Conservation (phyloP, 164 flowering plant species). For the Nelumbo lutea region DNA sequence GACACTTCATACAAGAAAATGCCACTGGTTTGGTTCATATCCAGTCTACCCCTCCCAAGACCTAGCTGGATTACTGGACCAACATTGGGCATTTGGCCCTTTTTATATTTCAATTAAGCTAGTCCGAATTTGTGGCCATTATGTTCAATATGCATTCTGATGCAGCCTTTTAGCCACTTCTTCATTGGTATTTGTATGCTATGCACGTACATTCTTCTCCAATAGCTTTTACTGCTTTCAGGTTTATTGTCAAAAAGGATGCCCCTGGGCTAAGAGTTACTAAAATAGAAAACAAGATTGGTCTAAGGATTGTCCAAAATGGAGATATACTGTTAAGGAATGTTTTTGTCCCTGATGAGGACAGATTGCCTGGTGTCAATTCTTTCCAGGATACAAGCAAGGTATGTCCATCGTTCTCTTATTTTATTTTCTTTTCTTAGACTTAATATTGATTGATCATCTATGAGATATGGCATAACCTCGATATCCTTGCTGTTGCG, state of each 20-base stretch:
- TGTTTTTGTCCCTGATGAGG: slow-evolving; percentile 91
- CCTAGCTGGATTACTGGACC: no score
- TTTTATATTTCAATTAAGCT: no score
- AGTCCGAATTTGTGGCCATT: background rate
- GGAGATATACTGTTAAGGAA: slow-evolving; percentile 74
- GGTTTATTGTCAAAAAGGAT: slow-evolving; percentile 69
- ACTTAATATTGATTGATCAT: background rate
- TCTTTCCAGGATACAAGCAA: slow-evolving; percentile 91
- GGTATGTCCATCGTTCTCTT: slow-evolving; percentile 34
- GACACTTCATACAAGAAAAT: no score
- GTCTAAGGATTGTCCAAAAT: slow-evolving; percentile 91
- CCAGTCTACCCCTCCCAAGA: no score
- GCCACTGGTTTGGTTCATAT: no score
- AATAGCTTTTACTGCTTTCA: slow-evolving; percentile 24
- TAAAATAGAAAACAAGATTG: slow-evolving; percentile 94
- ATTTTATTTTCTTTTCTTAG: background rate
- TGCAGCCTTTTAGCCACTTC: background rate
- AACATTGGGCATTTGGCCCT: no score
- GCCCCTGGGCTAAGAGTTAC: slow-evolving; percentile 76
- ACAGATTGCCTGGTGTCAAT: slow-evolving; percentile 77
- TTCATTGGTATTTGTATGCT: background rate
- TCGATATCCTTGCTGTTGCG: background rate
- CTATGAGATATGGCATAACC: background rate
- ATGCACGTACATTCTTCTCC: no score
- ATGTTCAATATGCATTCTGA: background rate